Base-by-base conservation (phyloP, 768 basidiomycete species). In the Leccinum obscurum region DNA sequence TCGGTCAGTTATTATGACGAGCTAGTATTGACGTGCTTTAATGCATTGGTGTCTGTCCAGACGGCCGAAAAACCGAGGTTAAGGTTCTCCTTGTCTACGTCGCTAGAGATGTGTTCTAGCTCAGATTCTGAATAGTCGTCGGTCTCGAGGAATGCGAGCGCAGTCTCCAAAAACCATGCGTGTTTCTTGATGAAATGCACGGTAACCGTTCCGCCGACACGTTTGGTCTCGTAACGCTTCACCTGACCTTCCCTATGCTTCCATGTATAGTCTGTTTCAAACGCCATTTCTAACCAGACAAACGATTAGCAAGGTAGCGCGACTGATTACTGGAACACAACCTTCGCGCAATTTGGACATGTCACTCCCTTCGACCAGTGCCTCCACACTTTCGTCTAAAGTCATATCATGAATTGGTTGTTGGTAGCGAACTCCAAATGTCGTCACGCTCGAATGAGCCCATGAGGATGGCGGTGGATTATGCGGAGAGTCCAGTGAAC, bases 171-270 rank as follows among this genome's bases (percentile, higher is more conserved):
- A 76, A 91, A 98, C 96, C 96, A 99, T 77, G 92, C 90, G 64
- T 92, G 87, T 73, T 93, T 90, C 86, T 98, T 99, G 81, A 99
- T 89, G 72, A 93, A 98, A 77, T 99, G 96, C 55, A 99, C 94
- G 22, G 94, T 91, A 51, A 95, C 83, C 3, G 96, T 99, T 6
- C 96, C 97, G 4, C 96, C 96, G 9, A 93, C 84, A 22, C 90
- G 87, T 60, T 82, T 77, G 50, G 80, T 80, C 64, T 85, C 81
- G 68, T 92, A 92, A 51, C 84, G 85, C 53, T 73, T 83, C 64
- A 76, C 69, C 46, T 86, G 80, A 52, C 90, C 89, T 78, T 93
- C 90, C 37, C 91, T 84, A 62, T 84, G 80, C 24, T 72, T 76
- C 91, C 90, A 93, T 15, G 87, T 87, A 64, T 85, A 81, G 39